These are phyloP conservation scores for Cladobotryum mycophilum DNA, from an alignment of 2,329 filamentous ascomycete species.

Conservation along the genomic window DNA sequence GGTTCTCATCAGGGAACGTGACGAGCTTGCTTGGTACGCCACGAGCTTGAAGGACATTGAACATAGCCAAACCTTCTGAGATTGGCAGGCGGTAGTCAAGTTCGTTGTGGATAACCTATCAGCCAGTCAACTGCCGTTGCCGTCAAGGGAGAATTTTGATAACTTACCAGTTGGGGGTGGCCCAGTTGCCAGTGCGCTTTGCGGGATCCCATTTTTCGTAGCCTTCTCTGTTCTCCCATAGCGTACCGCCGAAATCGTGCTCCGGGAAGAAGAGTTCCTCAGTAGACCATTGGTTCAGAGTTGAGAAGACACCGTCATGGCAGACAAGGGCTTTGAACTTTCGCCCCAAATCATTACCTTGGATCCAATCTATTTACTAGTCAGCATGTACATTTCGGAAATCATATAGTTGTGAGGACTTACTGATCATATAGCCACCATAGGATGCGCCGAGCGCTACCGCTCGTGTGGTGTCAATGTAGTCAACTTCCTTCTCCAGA, in stretches of 20 bases:
- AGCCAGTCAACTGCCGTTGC: conserved; percentile 9
- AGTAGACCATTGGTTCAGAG: conserved; percentile 56
- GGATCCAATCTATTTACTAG: conserved; percentile 67
- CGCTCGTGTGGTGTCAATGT: conserved; percentile 61
- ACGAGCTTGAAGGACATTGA: conserved; percentile 74
- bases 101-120: conserved; percentile 69
- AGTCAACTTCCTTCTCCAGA: conserved; percentile 57
- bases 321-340: conserved; percentile 84
- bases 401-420: conserved; percentile 18
- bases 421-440: conserved; percentile 69
- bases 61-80: conserved; percentile 75
- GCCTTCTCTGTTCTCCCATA: conserved; percentile 54
- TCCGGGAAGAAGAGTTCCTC: conserved; percentile 67
- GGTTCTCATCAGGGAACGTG: conserved; percentile 71
- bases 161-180: conserved; percentile 68
- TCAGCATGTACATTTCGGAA: conserved; percentile 14
- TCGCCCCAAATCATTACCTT: conserved; percentile 75
- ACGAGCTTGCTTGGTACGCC: conserved; percentile 72
- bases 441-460: conserved; percentile 72
- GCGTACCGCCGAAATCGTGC: conserved; percentile 58
- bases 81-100: conserved; percentile 85
- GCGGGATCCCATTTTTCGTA: conserved; percentile 69
- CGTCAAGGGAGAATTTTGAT: not conserved
- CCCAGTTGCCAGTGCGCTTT: conserved; percentile 61
- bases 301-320: conserved; percentile 81